phyloP scores from a whole-genome alignment of 768 basidiomycete species.

The Imleria badia region DNA sequence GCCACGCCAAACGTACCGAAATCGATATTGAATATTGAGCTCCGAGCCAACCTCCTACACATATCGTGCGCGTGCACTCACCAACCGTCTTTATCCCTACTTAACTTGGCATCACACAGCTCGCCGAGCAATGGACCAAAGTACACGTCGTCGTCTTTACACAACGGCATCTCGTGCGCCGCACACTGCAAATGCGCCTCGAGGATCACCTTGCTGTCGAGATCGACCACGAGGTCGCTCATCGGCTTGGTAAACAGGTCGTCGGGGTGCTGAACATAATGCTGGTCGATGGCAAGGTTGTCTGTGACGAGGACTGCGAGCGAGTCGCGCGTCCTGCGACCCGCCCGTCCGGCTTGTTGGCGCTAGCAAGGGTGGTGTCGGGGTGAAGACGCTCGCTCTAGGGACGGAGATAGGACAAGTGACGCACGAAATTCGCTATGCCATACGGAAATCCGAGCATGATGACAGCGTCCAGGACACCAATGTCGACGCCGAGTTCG shows the following conservation, averaged over 20 bases:
- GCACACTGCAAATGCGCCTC: slow-evolving; percentile 91
- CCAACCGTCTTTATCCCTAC: slow-evolving; percentile 81
- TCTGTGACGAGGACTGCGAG: slow-evolving; percentile 75
- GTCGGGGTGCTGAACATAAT: slow-evolving; percentile 68
- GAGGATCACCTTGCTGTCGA: slow-evolving; percentile 70
- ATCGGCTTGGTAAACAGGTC: slow-evolving; percentile 64
- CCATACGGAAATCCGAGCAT: slow-evolving; percentile 84
- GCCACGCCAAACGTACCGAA: background rate
- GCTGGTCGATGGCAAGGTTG: slow-evolving; percentile 65
- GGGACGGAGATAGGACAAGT: background rate
- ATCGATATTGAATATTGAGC: background rate
- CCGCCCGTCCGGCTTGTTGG: slow-evolving; percentile 88
- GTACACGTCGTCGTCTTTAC: slow-evolving; percentile 60
- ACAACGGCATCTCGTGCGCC: slow-evolving; percentile 80
- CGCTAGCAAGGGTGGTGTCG: slow-evolving; percentile 42
- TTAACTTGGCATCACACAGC: slow-evolving; percentile 60
- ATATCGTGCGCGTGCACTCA: slow-evolving; percentile 32
- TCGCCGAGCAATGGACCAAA: slow-evolving; percentile 64
- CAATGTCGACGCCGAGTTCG: slow-evolving; percentile 91
- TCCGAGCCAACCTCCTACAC: background rate
- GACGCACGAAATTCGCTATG: slow-evolving; percentile 75
- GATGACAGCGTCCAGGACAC: slow-evolving; percentile 83
- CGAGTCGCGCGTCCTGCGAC: slow-evolving; percentile 77
- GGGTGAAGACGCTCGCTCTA: background rate
- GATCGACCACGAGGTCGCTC: slow-evolving; percentile 67